Evolutionary conservation across 1,284 basidiomycete species (phyloP), one percentile per base, ranked within the genome.

Genomic region (Apiotrichum mycotoxinovorans): DNA sequence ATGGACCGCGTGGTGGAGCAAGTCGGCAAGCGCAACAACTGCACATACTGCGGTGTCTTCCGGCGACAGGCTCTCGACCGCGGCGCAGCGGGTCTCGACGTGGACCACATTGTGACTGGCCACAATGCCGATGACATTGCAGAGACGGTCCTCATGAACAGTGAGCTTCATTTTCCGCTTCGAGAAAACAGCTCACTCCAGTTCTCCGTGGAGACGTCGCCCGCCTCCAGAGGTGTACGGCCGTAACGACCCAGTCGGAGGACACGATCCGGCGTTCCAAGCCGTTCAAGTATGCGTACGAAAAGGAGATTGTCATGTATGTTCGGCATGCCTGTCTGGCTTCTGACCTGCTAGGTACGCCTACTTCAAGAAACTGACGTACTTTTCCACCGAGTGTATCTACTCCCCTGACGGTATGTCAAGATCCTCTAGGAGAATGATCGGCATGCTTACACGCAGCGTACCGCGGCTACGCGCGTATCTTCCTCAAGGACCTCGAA

Each of bases 101-200:
- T 98, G 10, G 93, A 98, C 67, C 96, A 99, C 71, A 98, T 99
- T 60, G 94, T 99, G 2, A 99, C 95, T 0, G 95, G 95, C 0
- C 95, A 99, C 77, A 99, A 99, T 72, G 95, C 95, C 34, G 95
- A 99, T 69, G 95, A 99, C 76, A 94, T 98, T 46, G 95, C 95
- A 10, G 95, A 99, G 79, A 99, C 95, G 0, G 89, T 99, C 0
- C 78, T 99, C 18, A 98, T 99, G 95, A 99, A 99, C 71, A 91
- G 93, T 94, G 57, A 65, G 87, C 79, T 30, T 20, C 26, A 43
- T 34, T 8, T 30, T 5, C 4, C 10, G 25, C 8, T 37, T 14
- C 7, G 30, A 1, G 22, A 9, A 9, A 35, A 7, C 22, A 8
- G 33, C 45, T 63, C 37, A 58, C 41, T 0, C 9, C 63, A 96